phyloP scores from a whole-genome alignment of 148 eudicot species.

The Pouteria glomerata region DNA sequence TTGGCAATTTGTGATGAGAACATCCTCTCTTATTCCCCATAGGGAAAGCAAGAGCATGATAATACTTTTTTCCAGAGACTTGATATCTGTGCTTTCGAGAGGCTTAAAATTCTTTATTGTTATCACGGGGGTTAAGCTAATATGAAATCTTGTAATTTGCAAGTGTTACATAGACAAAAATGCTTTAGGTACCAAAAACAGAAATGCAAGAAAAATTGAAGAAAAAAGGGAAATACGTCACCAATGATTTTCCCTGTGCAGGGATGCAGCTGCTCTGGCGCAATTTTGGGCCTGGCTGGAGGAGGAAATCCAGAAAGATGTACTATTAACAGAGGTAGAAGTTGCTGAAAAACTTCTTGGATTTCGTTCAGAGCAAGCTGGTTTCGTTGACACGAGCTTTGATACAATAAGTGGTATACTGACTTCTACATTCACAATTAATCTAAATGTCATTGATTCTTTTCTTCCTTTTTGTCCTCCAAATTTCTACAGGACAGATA shows the following conservation, averaged over 20 bases:
- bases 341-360: conserved; percentile 82
- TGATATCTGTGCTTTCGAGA: too few species aligned
- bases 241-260: conserved; percentile 20
- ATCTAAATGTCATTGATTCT: neutral
- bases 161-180: neutral
- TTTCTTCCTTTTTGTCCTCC: neutral
- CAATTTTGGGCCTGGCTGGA: conserved; percentile 98
- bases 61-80: too few species aligned
- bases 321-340: conserved; percentile 69
- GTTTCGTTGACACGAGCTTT: conserved; percentile 88
- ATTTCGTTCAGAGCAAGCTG: conserved; percentile 81
- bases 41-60: too few species aligned
- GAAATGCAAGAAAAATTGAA: neutral
- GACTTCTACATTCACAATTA: neutral
- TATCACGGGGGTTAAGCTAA: too few species aligned
- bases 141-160: too few species aligned
- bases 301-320: conserved; percentile 54
- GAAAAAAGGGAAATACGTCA: neutral
- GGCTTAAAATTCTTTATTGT: too few species aligned
- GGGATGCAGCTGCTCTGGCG: conserved; percentile 95
- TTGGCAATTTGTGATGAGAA: too few species aligned
- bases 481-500: too few species aligned
- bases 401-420: conserved; percentile 89
- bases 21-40: too few species aligned
- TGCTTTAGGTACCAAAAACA: neutral